Evolutionary conservation across 2,329 filamentous ascomycete genomes (phyloP).

Genomic region (Talaromyces sp.): DNA sequence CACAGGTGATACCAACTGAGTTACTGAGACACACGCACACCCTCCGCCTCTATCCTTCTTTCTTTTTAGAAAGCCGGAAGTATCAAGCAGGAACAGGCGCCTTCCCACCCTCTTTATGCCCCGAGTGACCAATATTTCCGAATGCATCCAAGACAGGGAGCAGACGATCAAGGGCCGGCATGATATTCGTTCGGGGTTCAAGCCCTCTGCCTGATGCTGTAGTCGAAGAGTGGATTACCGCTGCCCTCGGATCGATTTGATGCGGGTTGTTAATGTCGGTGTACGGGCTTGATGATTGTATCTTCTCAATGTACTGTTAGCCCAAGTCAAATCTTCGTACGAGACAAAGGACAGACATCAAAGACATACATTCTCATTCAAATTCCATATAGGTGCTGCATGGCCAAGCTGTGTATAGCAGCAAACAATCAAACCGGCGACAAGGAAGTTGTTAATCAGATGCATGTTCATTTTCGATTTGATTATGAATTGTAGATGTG

Average conservation of each 20-base stretch:
- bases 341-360: too few species aligned
- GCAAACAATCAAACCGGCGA: not conserved
- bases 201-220: not conserved
- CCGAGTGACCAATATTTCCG: constrained; percentile 15
- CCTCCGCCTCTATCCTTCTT: not conserved
- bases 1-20: too few species aligned
- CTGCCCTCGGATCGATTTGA: not conserved
- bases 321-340: not conserved
- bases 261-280: not conserved
- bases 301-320: not conserved
- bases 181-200: constrained; percentile 10
- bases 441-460: not conserved
- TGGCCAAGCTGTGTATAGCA: not conserved
- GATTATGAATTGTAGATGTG: not conserved
- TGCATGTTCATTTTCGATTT: not conserved
- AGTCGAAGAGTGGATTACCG: not conserved
- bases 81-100: not conserved
- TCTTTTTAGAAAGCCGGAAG: not conserved
- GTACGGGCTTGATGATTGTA: not conserved
- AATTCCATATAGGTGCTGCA: not conserved
- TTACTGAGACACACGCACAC: not conserved
- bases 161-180: constrained; percentile 3
- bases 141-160: constrained; percentile 14
- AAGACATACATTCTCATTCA: not conserved
- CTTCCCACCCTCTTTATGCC: constrained; percentile 16